Percentiles rank a stretch among this genome's conserved stretches.
phyloP scores from a whole-genome alignment of 805 yeast species.

The Candida caryicola region DNA sequence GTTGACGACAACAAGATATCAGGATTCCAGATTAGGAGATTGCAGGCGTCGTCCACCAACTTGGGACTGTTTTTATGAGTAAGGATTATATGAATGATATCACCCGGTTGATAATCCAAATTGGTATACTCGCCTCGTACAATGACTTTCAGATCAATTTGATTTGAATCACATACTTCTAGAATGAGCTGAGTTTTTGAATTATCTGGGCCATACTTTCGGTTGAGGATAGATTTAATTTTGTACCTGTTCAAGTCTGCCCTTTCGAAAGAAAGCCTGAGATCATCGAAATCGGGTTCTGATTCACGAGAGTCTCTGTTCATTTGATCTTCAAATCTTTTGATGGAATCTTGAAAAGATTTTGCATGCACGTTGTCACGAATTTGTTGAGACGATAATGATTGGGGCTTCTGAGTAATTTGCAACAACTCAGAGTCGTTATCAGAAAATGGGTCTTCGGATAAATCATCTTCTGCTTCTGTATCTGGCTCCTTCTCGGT shows the following conservation, averaged over 20 bases:
- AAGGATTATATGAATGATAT: conserved; percentile 62
- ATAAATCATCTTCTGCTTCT: background rate
- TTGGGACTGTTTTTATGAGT: conserved; percentile 35
- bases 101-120: conserved; percentile 47
- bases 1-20: conserved; percentile 83
- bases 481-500: background rate
- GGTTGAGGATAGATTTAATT: conserved; percentile 32
- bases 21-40: conserved; percentile 78
- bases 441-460: conserved; percentile 7
- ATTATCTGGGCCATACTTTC: conserved; percentile 27
- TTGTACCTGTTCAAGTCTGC: conserved; percentile 49
- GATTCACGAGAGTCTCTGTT: background rate
- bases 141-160: conserved; percentile 38
- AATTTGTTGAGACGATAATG: conserved; percentile 6
- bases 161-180: conserved; percentile 45
- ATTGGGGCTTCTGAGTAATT: conserved; percentile 4
- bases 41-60: conserved; percentile 53
- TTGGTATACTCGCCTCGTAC: conserved; percentile 62
- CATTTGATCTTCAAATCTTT: conserved; percentile 6
- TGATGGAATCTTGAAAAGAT: conserved; percentile 10
- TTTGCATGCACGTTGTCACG: conserved; percentile 13
- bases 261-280: conserved; percentile 39
- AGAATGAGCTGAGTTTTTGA: conserved; percentile 49
- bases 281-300: conserved; percentile 1
- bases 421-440: conserved; percentile 7